Base-by-base conservation (phyloP, 2,329 filamentous ascomycete genomes). In the Akanthomyces uredinophilus region DNA sequence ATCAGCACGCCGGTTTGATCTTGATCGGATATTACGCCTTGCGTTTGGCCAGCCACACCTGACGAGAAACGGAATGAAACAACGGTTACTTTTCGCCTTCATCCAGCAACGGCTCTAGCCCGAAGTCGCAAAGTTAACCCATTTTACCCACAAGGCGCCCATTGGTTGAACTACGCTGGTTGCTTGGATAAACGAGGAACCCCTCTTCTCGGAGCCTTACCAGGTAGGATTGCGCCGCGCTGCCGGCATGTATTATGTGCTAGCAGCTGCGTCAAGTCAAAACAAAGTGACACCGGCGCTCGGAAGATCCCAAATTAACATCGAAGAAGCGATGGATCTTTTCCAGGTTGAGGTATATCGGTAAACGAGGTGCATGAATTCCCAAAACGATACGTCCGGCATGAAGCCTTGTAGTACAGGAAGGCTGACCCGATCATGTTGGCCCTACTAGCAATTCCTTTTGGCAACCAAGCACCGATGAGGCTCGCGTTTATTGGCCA, bases 191-290 rank as follows among this genome's bases (percentile, higher is more conserved):
- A 58, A 58, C 55, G 44, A 58, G 10, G 20, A 35, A 39, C 55
- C 55, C 55, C 43, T 58, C 43, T 58, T 49, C 55, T 58, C 43
- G 43, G 55, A 58, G 55, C 43, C 55, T 49, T 58, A 47, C 43
- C 55, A 14, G 43, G 29, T 49, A 24, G 55, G 55, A 49, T 41
- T 49, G 43, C 43, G 55, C 55, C 43, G 43, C 16, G 41, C 14
- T 35, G 43, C 22, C 20, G 43, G 43, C 43, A 49, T 37, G 43
- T n/a, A 57, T 58, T n/a, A 7, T 27, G 43, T 37, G 44, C 52
- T 39, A 20, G 54, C 27, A 20, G 54, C 41, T 46, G 24, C 39
- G 43, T 13, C 53, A 32, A 46, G 32, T 16, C 20, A n/a, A 24
- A 49, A 13, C 2, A 18, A 14, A 49, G 32, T 29, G 41, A 54